Evolutionary conservation across 2,329 filamentous ascomycete genomes (phyloP).

Genomic region (Neopestalotiopsis sp.): DNA sequence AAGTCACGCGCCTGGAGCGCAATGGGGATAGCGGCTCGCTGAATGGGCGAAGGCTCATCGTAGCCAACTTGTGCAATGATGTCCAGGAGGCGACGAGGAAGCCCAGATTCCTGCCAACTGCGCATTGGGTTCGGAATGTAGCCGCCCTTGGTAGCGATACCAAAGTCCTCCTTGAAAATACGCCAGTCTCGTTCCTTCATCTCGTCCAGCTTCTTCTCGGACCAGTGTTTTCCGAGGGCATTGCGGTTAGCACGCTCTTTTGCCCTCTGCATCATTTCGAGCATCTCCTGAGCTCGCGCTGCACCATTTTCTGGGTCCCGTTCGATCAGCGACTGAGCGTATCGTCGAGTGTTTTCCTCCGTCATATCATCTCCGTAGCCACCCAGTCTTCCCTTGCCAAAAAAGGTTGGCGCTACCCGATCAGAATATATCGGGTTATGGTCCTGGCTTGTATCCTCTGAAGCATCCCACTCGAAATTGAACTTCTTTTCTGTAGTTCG

Average conservation of each 20-base stretch:
- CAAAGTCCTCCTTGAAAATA: constrained; percentile 99
- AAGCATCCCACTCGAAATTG: constrained; percentile 97
- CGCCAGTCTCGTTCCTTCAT: constrained; percentile 99
- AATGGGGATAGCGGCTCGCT: constrained; percentile 93
- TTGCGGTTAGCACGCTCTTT: constrained; percentile 76
- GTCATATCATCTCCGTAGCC: constrained; percentile 59
- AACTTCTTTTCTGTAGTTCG: constrained; percentile 96
- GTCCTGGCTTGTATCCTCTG: constrained; percentile 87
- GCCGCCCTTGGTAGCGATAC: constrained; percentile 92
- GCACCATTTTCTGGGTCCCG: constrained; percentile 77
- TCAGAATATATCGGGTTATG: constrained; percentile 82
- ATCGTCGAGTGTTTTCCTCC: constrained; percentile 59
- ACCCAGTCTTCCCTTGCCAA: constrained; percentile 45
- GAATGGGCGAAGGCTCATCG: constrained; percentile 87
- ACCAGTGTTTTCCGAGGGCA: constrained; percentile 91
- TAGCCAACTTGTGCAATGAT: constrained; percentile 89
- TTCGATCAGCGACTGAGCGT: constrained; percentile 73
- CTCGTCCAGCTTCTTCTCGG: constrained; percentile 86
- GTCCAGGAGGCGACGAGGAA: constrained; percentile 78
- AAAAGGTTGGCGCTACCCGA: constrained; percentile 70
- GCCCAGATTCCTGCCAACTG: constrained; percentile 82
- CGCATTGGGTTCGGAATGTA: constrained; percentile 95
- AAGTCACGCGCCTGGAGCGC: constrained; percentile 90
- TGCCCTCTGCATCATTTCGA: constrained; percentile 83
- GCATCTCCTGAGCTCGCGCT: constrained; percentile 76